These are phyloP conservation scores for Thermochaetoides thermophila DNA, from an alignment of 495 filamentous ascomycete species.

Conservation along the genomic window DNA sequence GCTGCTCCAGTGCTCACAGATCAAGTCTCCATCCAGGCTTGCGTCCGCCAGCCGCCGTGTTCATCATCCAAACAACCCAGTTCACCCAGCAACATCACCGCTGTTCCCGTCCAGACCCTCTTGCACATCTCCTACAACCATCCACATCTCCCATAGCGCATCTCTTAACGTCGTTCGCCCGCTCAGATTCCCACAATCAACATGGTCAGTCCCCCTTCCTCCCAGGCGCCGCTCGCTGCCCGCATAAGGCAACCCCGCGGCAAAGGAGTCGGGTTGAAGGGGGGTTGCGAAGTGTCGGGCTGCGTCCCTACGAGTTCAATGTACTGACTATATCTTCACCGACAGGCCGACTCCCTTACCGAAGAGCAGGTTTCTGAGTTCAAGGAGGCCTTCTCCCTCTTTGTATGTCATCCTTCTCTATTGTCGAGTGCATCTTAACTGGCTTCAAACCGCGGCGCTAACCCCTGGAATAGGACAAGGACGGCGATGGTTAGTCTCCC, in stretches of 20 bases:
- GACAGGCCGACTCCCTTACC: slow-evolving; percentile 79
- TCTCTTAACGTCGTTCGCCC: neutral
- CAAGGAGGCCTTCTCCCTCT: slow-evolving; percentile 99
- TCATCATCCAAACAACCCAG: slow-evolving; percentile 8
- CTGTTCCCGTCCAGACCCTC: slow-evolving; percentile 3
- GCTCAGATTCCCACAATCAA: neutral
- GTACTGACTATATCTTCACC: slow-evolving; percentile 10
- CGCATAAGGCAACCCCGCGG: too few species aligned
- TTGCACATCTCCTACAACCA: slow-evolving; percentile 2
- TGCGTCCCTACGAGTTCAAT: slow-evolving; percentile 2
- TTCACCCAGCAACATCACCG: slow-evolving; percentile 3
- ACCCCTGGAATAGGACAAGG: slow-evolving; percentile 69
- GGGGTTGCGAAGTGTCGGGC: too few species aligned
- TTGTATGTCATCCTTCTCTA: slow-evolving; percentile 51
- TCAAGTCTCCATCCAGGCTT: too few species aligned
- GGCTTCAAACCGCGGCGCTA: neutral
- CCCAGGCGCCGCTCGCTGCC: too few species aligned
- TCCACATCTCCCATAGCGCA: neutral
- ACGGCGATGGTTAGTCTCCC: slow-evolving; percentile 87
- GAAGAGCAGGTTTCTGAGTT: slow-evolving; percentile 99
- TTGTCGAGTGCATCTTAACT: too few species aligned
- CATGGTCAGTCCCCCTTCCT: slow-evolving; percentile 5
- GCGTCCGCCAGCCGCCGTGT: slow-evolving; percentile 11
- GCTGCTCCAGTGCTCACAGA: too few species aligned
- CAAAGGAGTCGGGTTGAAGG: too few species aligned